Conservation (phyloP, 2,329 filamentous ascomycete genomes). For the Venturiaceae sp. region DNA sequence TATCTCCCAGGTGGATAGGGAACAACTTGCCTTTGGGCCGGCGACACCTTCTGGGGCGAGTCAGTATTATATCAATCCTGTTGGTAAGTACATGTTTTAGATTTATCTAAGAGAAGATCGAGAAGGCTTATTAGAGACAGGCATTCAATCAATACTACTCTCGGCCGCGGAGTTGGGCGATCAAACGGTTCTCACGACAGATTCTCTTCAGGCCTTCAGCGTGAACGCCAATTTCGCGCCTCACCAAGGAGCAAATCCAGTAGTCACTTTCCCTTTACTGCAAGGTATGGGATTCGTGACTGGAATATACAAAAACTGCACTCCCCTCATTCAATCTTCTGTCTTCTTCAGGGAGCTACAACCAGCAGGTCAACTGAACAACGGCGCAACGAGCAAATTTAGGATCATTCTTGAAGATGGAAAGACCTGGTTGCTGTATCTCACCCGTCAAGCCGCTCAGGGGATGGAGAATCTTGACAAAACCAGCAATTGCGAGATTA, state of each 20-base stretch:
- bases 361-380: constrained; percentile 40
- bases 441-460: constrained; percentile 16
- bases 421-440: constrained; percentile 12
- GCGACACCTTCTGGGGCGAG: constrained; percentile 31
- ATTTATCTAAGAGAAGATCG: constrained; percentile 55
- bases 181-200: constrained; percentile 46
- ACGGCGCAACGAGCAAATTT: constrained; percentile 65
- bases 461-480: background rate
- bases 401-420: constrained; percentile 58
- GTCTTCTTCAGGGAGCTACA: constrained; percentile 63
- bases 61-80: constrained; percentile 69
- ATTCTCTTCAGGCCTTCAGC: constrained; percentile 46
- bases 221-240: constrained; percentile 59
- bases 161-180: constrained; percentile 65
- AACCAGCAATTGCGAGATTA: constrained; percentile 50
- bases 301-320: constrained; percentile 59
- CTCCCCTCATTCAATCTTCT: constrained; percentile 64
- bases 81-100: constrained; percentile 71
- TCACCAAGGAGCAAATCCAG: constrained; percentile 40
- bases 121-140: background rate
- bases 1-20: constrained; percentile 62
- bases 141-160: constrained; percentile 67
- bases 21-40: constrained; percentile 57
- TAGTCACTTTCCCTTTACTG: constrained; percentile 66
- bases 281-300: constrained; percentile 89